phyloP scores from a whole-genome alignment of 2,329 filamentous ascomycete species.

The Colletotrichum salicis region DNA sequence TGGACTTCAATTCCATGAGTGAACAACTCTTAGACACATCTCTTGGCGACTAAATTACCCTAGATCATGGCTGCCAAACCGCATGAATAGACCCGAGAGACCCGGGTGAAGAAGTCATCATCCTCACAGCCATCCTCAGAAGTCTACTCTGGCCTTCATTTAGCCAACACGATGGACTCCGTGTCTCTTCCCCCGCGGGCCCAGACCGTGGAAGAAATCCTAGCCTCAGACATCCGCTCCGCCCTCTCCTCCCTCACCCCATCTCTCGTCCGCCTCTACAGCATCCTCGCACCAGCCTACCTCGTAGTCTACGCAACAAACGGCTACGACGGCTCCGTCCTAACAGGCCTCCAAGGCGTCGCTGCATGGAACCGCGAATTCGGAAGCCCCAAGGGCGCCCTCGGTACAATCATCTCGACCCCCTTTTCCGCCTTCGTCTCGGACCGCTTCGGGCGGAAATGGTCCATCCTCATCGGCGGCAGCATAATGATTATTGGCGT shows the following conservation, averaged over 20 bases:
- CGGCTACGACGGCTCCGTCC: background rate
- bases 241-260: background rate
- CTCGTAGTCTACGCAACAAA: background rate
- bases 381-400: slow-evolving; percentile 32
- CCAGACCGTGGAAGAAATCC: background rate
- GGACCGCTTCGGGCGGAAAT: slow-evolving; percentile 53
- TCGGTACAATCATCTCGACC: slow-evolving; percentile 51
- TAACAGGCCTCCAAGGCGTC: background rate
- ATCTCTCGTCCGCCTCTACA: background rate
- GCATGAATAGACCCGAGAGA: background rate
- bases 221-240: background rate
- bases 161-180: background rate
- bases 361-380: background rate
- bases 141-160: background rate
- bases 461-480: slow-evolving; percentile 47
- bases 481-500: slow-evolving; percentile 45
- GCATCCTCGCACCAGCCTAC: slow-evolving; percentile 20
- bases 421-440: slow-evolving; percentile 48
- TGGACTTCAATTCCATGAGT: background rate
- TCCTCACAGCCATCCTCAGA: background rate
- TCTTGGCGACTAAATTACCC: background rate
- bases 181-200: background rate
- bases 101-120: background rate
- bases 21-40: background rate
- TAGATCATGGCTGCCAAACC: background rate